Base-by-base conservation (phyloP, 768 basidiomycete species). In the Butyriboletus loyo region DNA sequence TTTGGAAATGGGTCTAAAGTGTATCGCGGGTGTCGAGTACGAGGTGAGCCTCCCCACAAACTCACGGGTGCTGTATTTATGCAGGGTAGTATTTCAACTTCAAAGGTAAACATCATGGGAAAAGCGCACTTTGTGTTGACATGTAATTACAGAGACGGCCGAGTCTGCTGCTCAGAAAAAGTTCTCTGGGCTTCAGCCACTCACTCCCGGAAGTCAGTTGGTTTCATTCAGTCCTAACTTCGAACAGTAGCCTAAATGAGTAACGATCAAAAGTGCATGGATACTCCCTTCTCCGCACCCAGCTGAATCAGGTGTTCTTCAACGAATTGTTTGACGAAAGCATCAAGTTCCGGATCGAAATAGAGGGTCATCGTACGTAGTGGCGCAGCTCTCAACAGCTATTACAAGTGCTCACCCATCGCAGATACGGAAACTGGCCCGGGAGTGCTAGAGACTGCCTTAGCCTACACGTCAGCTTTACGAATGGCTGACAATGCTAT, bases 381-480 rank as follows among this genome's bases (percentile, higher is more conserved):
- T 38, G 14, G 17, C 10, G 14, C 10, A 24, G 24, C 21, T 37
- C 11, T 41, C 31, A 19, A 44, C 54, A 21, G n/a, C 24, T 10
- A 21, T 51, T 13, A 46, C 15, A 10, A 37, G 52, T 22, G 34
- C 50, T 58, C 52, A 54, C 22, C 30, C 40, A 34, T 13, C 10
- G 2, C 30, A 92, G 90, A 96, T 64, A 96, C 93, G 21, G 93
- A 96, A 72, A 96, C 93, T 1, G 93, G 93, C 0, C 90, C 92
- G 4, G 91, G 90, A 27, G 91, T 93, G 4, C 77, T 86, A 34
- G 91, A 93, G 67, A 92, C 92, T 7, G 93, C 93, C 0, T 74
- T 96, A 34, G 85, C 92, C 7, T 95, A 96, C 62, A 89, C 87
- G 1, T 78, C 79, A 2, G 90, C 89, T 1, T 61, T 81, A 30